phyloP scores from a whole-genome alignment of 129 eudicot species.

The Flaveria brownii region DNA sequence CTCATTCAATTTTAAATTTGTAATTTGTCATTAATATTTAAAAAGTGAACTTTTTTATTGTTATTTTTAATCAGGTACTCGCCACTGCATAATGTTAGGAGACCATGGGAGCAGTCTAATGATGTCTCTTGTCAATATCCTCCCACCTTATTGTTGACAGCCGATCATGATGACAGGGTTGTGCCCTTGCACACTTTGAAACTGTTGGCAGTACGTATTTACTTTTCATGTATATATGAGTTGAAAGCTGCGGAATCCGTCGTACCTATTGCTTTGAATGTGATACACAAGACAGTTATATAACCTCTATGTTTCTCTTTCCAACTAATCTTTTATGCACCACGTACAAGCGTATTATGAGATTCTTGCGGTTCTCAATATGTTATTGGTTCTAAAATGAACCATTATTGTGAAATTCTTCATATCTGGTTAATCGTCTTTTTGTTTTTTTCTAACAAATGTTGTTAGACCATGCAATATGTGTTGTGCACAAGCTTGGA shows the following conservation, averaged over 20 bases:
- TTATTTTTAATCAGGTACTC: slow-evolving; percentile 64
- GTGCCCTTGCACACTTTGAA: slow-evolving; percentile 95
- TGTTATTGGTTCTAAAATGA: too few relatives aligned
- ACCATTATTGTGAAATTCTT: not conserved
- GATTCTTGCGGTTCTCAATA: too few relatives aligned
- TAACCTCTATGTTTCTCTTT: too few relatives aligned
- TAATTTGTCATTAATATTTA: not conserved
- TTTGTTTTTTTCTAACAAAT: not conserved
- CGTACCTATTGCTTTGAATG: too few relatives aligned
- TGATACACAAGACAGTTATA: too few relatives aligned
- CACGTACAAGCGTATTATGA: too few relatives aligned
- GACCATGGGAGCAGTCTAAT: slow-evolving; percentile 86
- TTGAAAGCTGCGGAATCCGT: not conserved
- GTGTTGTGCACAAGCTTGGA: slow-evolving; percentile 46
- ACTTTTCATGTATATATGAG: not conserved
- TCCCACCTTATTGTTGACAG: slow-evolving; percentile 86
- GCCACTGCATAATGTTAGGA: slow-evolving; percentile 93
- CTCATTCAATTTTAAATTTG: not conserved
- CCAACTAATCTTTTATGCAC: too few relatives aligned
- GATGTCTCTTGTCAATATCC: slow-evolving; percentile 64
- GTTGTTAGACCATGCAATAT: slow-evolving; percentile 45
- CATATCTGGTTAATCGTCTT: not conserved
- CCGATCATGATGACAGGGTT: slow-evolving; percentile 97
- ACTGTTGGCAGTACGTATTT: slow-evolving; percentile 69
- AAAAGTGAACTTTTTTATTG: not conserved